Percentiles rank a stretch among this genome's conserved stretches.
These are phyloP conservation scores for Saccharomyces paradoxus DNA, from an alignment of 805 yeast genomes.

Conservation along the genomic window DNA sequence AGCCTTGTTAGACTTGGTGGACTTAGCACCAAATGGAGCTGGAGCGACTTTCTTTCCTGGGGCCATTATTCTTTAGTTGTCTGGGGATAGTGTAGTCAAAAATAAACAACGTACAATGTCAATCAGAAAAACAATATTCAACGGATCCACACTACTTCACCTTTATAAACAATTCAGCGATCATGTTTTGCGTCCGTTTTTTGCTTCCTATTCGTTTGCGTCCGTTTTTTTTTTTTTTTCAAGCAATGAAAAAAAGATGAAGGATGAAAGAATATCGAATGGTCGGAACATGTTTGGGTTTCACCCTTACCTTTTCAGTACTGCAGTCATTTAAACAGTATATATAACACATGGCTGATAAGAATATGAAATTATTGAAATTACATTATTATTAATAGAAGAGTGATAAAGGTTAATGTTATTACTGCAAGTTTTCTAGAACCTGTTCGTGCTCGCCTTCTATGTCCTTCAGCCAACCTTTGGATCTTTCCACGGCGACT, in stretches of 20 bases:
- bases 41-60: conserved; percentile 89
- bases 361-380: not conserved
- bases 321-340: not conserved
- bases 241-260: not conserved
- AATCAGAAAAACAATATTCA: too few species aligned
- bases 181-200: not conserved
- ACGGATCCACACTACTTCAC: not conserved
- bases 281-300: not conserved
- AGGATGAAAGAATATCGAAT: not conserved
- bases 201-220: not conserved
- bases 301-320: not conserved
- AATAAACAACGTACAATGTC: too few species aligned
- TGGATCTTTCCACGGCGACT: conserved; percentile 70
- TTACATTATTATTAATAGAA: not conserved
- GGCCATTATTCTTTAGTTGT: conserved; percentile 27
- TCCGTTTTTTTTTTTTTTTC: not conserved
- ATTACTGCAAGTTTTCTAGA: not conserved
- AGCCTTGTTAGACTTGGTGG: conserved; percentile 47
- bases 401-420: not conserved
- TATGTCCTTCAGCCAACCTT: conserved; percentile 56
- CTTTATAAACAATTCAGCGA: not conserved
- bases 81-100: too few species aligned
- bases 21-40: conserved; percentile 86
- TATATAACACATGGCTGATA: not conserved
- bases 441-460: conserved; percentile 4